Evolutionary conservation across 257 asterid species (phyloP), one percentile per base, ranked within the genome.

Genomic region (Solanum medicagineum): DNA sequence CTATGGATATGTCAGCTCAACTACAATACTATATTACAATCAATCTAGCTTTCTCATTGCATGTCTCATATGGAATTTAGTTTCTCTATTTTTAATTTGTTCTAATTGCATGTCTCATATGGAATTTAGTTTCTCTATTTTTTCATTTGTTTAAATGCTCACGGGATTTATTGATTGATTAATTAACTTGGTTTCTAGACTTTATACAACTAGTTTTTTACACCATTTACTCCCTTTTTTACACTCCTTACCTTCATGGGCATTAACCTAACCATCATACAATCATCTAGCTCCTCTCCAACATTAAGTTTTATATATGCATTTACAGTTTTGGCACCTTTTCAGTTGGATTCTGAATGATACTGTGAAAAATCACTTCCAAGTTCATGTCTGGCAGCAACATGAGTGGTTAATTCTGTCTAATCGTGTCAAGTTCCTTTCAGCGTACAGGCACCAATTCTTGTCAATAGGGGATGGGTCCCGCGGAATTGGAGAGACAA

Each of bases 401-500:
- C 22, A 2, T 77, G n/a, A 77, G 63, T 51, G 63, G 26, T 7
- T 73, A 68, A 69, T 63, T 68, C 71, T 60, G 55, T 83, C 86
- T 85, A 65, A 55, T 84, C 86, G 5, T 77, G 13, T 77, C 47
- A 77, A 77, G 10, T 77, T 86, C 84, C 83, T 86, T 83, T 90
- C 96, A 96, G 98, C 51, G 63, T 90, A 84, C 95, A 86, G 88
- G 80, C 90, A 36, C 97, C 98, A 63, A 86, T 97, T 85, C 91
- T 97, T 65, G 98, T 97, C 81, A 97, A 97, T 85, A 93, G 99
- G 92, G 99, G 99, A 85, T 97, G 98, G 99, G 98, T 97, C 42
- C 99, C 98, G 1, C 95, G 98, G 80, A 90, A 94, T 85, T 97
- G 98, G 99, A 93, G 98, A 87, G 97, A 97, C 88, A 90, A 91